phyloP scores from a whole-genome alignment of 2,329 filamentous ascomycete species.

The Sporothrix sp. region DNA sequence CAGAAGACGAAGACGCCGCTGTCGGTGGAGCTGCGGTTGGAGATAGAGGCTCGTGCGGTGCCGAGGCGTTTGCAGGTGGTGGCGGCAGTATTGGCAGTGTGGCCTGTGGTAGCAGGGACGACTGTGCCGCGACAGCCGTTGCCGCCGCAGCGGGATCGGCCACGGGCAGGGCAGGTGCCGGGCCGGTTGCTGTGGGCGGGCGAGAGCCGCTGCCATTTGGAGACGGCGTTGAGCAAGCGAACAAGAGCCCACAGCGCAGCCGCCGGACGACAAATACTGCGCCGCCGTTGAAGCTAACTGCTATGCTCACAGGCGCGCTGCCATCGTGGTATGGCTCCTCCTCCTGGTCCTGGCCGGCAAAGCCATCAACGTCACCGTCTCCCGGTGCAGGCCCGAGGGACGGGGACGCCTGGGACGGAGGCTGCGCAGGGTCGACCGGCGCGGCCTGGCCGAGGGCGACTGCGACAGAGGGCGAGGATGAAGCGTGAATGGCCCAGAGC shows the following conservation, averaged over 20 bases:
- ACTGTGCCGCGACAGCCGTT: not conserved
- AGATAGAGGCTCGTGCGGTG: not conserved
- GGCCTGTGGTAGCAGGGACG: constrained; percentile 8
- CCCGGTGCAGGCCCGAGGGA: not conserved
- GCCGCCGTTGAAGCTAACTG: constrained; percentile 44
- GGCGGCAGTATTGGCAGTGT: not conserved
- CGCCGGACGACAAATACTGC: constrained; percentile 49
- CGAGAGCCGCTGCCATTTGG: constrained; percentile 12
- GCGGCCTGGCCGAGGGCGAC: constrained; percentile 19
- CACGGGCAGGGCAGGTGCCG: not conserved
- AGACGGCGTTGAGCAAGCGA: constrained; percentile 48
- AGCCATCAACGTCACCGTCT: not conserved
- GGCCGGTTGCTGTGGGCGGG: not conserved
- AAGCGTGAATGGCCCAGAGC: constrained; percentile 49
- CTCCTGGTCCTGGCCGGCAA: constrained; percentile 20
- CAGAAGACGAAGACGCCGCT: not conserved
- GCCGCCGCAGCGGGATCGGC: not conserved
- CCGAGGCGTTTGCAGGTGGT: not conserved
- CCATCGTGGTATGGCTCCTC: constrained; percentile 16
- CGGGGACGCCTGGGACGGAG: not conserved
- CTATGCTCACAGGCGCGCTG: constrained; percentile 29
- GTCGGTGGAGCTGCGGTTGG: not conserved
- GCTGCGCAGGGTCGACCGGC: constrained; percentile 2
- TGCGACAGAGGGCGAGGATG: constrained; percentile 28
- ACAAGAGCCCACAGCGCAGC: constrained; percentile 49